These are phyloP conservation scores for Aleurites moluccanus DNA, from an alignment of 441 rosid species.

Conservation along the genomic window DNA sequence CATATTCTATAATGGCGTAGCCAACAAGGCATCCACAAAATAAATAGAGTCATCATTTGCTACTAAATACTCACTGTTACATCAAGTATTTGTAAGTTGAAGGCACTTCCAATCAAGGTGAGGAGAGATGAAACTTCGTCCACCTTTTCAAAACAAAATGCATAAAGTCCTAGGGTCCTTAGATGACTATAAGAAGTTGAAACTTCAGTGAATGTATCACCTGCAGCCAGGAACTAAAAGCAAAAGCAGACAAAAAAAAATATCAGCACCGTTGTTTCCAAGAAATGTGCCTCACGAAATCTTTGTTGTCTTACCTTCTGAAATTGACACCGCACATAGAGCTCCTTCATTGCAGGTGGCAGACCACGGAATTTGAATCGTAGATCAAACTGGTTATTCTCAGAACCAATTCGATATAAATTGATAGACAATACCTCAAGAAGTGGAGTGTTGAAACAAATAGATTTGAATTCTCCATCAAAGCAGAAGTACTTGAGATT, in stretches of 20 bases:
- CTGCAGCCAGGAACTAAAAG: slow-evolving; percentile 23
- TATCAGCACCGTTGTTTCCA: background rate
- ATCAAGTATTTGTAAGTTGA: slow-evolving; percentile 13
- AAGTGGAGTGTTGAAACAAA: slow-evolving; percentile 17
- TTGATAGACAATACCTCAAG: slow-evolving; percentile 16
- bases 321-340: slow-evolving; percentile 22
- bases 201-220: slow-evolving; percentile 14
- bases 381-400: slow-evolving; percentile 21
- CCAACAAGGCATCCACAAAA: background rate
- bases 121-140: slow-evolving; percentile 20
- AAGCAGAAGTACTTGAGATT: slow-evolving; percentile 24
- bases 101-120: slow-evolving; percentile 14
- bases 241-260: background rate
- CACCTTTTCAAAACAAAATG: slow-evolving; percentile 20
- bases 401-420: slow-evolving; percentile 21
- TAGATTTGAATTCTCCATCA: slow-evolving; percentile 29
- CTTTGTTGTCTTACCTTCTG: slow-evolving; percentile 14
- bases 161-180: slow-evolving; percentile 3
- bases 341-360: slow-evolving; percentile 21
- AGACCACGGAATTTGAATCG: slow-evolving; percentile 20
- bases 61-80: slow-evolving; percentile 15
- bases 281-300: background rate
- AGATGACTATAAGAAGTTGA: slow-evolving; percentile 14
- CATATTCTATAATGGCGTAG: background rate
- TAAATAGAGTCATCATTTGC: background rate